phyloP scores from a whole-genome alignment of 1,284 basidiomycete species.

The Exsudoporus floridanus region DNA sequence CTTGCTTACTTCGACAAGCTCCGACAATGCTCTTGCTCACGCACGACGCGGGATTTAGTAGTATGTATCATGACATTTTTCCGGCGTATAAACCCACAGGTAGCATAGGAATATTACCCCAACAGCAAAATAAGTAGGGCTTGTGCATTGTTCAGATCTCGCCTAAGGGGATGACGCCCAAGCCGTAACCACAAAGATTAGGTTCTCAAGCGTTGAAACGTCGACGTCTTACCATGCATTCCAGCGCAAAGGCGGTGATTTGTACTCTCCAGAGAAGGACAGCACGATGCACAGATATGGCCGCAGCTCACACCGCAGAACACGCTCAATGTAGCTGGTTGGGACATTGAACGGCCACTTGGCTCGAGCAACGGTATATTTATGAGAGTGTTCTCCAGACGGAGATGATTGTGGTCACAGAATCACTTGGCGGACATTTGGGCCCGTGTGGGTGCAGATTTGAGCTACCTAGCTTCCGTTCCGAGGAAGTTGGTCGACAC shows the following conservation, averaged over 20 bases:
- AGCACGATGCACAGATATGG: neutral
- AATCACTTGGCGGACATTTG: slow-evolving; percentile 4
- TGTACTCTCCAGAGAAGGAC: neutral
- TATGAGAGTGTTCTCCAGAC: neutral
- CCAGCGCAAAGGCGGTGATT: neutral
- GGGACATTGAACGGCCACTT: slow-evolving; percentile 1
- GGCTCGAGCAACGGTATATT: neutral
- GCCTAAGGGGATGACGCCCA: neutral
- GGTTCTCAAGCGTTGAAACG: neutral
- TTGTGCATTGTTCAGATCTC: neutral
- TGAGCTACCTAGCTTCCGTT: neutral
- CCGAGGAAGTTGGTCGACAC: neutral
- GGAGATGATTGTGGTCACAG: slow-evolving; percentile 8
- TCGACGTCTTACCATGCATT: neutral
- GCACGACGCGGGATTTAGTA: neutral
- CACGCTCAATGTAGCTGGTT: neutral
- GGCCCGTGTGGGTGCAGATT: neutral
- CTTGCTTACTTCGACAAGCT: neutral
- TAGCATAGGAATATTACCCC: neutral
- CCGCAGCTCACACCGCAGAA: neutral
- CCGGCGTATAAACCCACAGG: neutral
- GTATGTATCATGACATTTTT: neutral
- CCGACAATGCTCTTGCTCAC: neutral
- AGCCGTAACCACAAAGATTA: too few relatives aligned
- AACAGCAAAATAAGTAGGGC: neutral